Evolutionary conservation across 2,329 filamentous ascomycete species (phyloP).

Genomic region (Ophiocordyceps camponoti-floridani): DNA sequence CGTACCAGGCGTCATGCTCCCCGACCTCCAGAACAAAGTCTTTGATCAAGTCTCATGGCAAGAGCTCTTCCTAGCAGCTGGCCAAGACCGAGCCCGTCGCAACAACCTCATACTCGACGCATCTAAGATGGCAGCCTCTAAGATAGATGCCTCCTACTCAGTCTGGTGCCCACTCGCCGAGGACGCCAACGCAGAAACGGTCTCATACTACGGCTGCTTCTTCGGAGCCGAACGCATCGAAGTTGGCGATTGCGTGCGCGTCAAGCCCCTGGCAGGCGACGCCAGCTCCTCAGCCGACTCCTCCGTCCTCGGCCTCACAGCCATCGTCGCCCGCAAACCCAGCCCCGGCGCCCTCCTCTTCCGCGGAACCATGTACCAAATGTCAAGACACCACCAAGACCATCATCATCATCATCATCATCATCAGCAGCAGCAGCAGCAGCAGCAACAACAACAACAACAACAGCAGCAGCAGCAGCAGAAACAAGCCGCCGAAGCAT

Average conservation of each 20-base stretch:
- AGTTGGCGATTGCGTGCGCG: slow-evolving; percentile 28
- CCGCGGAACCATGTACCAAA: slow-evolving; percentile 20
- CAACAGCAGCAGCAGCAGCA: not conserved
- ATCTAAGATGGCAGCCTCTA: slow-evolving; percentile 30
- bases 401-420: too few relatives aligned
- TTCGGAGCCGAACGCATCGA: slow-evolving; percentile 31
- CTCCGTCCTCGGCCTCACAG: slow-evolving; percentile 18
- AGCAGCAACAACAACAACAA: too few relatives aligned
- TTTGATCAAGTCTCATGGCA: slow-evolving; percentile 27
- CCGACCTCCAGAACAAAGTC: slow-evolving; percentile 18
- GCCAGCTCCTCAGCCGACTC: slow-evolving; percentile 11
- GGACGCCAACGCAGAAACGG: slow-evolving; percentile 13
- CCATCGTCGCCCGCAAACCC: slow-evolving; percentile 19
- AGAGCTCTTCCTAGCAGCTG: slow-evolving; percentile 13
- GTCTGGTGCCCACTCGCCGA: slow-evolving; percentile 22
- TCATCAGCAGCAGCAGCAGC: too few relatives aligned
- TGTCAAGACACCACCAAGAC: slow-evolving; percentile 7
- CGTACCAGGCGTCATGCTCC: slow-evolving; percentile 23
- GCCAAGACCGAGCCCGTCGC: slow-evolving; percentile 17
- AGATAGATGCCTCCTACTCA: slow-evolving; percentile 29
- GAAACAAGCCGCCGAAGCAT: slow-evolving; percentile 6
- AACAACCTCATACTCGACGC: slow-evolving; percentile 28
- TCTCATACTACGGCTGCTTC: slow-evolving; percentile 27
- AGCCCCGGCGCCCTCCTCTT: slow-evolving; percentile 19
- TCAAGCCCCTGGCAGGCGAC: slow-evolving; percentile 21